Conservation (phyloP, 176 grass and related monocot species). For the Elymus sibiricus region DNA sequence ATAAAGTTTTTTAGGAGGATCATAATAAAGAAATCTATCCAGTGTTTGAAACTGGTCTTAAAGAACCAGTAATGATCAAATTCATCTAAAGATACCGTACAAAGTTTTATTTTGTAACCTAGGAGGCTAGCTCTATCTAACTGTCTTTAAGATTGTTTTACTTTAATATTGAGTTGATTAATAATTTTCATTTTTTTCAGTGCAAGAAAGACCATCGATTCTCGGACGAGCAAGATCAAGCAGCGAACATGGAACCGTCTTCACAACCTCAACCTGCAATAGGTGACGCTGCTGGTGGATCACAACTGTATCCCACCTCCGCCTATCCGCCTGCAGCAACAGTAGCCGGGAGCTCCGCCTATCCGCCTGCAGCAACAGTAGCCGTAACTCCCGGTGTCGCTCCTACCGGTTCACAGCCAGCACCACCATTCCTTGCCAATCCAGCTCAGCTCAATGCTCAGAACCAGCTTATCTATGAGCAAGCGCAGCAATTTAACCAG, state of each 20-base stretch:
- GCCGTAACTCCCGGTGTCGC: neutral
- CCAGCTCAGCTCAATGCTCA: neutral
- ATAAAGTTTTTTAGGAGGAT: neutral
- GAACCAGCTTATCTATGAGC: neutral
- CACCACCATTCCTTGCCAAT: neutral
- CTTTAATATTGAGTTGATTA: neutral
- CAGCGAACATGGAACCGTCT: no score
- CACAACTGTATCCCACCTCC: slow-evolving; percentile 33
- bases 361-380: slow-evolving; percentile 24
- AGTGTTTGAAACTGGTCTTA: neutral
- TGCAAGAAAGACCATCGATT: no score
- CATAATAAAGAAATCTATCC: neutral
- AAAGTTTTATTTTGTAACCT: neutral
- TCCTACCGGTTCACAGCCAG: slow-evolving; percentile 24
- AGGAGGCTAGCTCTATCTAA: neutral
- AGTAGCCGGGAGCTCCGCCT: no score
- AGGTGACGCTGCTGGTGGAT: slow-evolving; percentile 33
- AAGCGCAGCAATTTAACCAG: no score
- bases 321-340: slow-evolving; percentile 37
- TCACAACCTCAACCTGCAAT: slow-evolving; percentile 40
- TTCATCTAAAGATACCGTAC: neutral
- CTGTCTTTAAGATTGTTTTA: neutral
- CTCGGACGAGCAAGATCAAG: no score
- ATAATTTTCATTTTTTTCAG: neutral
- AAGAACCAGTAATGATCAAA: neutral